phyloP scores from a whole-genome alignment of 1,284 basidiomycete species.

The Tilletia indica region DNA sequence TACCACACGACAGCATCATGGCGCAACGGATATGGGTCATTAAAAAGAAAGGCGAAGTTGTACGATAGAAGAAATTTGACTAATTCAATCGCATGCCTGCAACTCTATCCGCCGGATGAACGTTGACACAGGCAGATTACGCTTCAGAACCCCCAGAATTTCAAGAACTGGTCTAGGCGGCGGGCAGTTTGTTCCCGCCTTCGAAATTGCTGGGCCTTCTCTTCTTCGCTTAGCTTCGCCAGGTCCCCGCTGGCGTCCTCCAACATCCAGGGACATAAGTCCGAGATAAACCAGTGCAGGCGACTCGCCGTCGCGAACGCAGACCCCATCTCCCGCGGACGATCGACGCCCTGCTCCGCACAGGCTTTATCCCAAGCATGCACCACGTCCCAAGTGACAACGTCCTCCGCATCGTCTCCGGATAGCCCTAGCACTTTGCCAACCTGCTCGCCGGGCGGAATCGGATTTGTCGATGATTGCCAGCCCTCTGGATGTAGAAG shows the following conservation, averaged over 20 bases:
- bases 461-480: neutral
- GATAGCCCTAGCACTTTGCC: neutral
- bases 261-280: constrained; percentile 2
- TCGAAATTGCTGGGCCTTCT: neutral
- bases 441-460: neutral
- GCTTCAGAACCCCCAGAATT: neutral
- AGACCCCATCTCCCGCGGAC: neutral
- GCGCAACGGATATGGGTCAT: neutral
- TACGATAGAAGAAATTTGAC: neutral
- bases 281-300: constrained; percentile 12
- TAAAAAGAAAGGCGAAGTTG: neutral
- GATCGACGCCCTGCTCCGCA: neutral
- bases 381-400: neutral
- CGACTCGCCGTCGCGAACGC: neutral
- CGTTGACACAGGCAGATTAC: too few species aligned
- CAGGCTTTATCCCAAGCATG: neutral
- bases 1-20: constrained; percentile 9
- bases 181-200: neutral
- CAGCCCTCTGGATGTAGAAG: neutral
- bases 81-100: neutral
- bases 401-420: neutral
- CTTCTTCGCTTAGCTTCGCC: neutral
- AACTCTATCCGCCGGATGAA: too few species aligned
- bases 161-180: neutral
- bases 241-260: neutral